These are phyloP conservation scores for Aureobasidium sp. DNA, from an alignment of 2,329 filamentous ascomycete genomes.

Conservation along the genomic window DNA sequence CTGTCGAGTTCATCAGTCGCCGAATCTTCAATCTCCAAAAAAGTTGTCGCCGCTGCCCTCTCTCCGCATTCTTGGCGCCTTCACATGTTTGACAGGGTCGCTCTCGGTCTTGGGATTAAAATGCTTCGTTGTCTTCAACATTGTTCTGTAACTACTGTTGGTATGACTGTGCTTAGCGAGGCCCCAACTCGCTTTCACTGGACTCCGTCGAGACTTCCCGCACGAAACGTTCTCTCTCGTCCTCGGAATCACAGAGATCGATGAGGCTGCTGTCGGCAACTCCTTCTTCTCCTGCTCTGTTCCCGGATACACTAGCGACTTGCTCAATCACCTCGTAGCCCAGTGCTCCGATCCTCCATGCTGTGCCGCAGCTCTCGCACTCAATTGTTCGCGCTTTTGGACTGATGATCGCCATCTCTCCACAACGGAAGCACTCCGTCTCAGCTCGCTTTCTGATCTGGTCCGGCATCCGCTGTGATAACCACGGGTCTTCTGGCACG, in stretches of 20 bases:
- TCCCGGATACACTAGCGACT: background rate
- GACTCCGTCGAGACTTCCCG: background rate
- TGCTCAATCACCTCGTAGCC: constrained; percentile 29
- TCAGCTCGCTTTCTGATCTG: background rate
- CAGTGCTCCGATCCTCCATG: constrained; percentile 33
- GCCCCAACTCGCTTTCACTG: background rate
- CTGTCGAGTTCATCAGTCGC: background rate
- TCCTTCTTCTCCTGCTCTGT: background rate
- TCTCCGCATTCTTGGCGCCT: constrained; percentile 4
- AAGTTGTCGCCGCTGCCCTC: background rate
- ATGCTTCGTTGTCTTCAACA: background rate
- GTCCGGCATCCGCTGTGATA: constrained; percentile 40
- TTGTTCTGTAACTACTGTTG: background rate
- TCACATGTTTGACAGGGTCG: constrained; percentile 7
- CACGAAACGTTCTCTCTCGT: background rate
- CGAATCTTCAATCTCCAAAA: constrained; percentile 8
- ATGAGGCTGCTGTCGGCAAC: background rate
- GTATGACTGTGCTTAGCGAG: background rate
- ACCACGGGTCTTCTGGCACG: constrained; percentile 25
- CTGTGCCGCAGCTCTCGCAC: constrained; percentile 28
- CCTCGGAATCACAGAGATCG: background rate
- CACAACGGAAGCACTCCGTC: constrained; percentile 34
- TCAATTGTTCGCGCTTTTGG: constrained; percentile 20
- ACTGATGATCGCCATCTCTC: constrained; percentile 20
- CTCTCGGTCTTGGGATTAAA: background rate